phyloP scores from a whole-genome alignment of 768 basidiomycete species.

The Agaricus bisporus region DNA sequence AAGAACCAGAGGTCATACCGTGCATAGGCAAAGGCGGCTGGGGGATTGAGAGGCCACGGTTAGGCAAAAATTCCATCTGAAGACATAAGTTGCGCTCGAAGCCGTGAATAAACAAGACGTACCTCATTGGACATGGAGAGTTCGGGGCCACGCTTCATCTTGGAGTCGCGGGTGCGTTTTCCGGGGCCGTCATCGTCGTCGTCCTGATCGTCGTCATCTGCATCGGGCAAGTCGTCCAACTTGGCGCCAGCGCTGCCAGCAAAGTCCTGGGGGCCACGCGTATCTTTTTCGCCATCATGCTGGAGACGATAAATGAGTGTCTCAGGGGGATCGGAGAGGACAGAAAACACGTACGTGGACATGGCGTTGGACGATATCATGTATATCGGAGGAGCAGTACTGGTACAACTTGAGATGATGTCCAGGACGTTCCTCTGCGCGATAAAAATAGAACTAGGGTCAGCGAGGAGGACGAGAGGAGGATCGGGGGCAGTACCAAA shows the following conservation, averaged over 20 bases:
- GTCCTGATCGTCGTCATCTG: constrained; percentile 36
- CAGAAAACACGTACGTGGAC: constrained; percentile 29
- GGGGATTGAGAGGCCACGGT: constrained; percentile 5
- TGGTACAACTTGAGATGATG: constrained; percentile 80
- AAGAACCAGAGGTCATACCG: constrained; percentile 5
- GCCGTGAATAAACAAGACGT: background rate
- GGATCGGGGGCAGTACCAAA: constrained; percentile 37
- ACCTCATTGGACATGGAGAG: constrained; percentile 8
- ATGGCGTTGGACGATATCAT: constrained; percentile 66
- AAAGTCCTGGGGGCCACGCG: constrained; percentile 40
- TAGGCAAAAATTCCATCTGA: constrained; percentile 5
- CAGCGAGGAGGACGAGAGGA: constrained; percentile 7
- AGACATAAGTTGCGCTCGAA: background rate
- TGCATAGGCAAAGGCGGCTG: constrained; percentile 8
- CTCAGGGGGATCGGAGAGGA: constrained; percentile 2
- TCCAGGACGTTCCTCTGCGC: constrained; percentile 66
- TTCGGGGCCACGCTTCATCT: constrained; percentile 8
- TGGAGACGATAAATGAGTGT: constrained; percentile 17
- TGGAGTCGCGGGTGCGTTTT: constrained; percentile 2
- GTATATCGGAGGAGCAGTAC: constrained; percentile 69
- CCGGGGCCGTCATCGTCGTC: constrained; percentile 19
- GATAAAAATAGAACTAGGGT: constrained; percentile 39
- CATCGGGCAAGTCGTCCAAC: constrained; percentile 31
- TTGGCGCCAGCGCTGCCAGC: constrained; percentile 27
- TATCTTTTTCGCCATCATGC: constrained; percentile 48